Conservation (phyloP, 108 stramenopile genomes). For the Asterionellopsis glacialis region DNA sequence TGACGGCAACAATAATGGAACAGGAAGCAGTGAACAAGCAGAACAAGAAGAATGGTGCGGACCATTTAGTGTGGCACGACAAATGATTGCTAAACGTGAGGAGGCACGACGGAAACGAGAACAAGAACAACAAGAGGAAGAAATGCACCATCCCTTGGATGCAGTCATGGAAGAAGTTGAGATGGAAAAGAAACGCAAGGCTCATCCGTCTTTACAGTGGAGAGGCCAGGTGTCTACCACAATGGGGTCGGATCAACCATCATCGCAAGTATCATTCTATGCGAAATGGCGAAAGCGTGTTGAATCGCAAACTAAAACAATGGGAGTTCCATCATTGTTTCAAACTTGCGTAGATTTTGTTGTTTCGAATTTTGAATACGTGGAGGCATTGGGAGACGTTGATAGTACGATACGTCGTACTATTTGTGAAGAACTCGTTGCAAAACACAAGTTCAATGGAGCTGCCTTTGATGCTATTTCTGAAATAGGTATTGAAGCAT, state of each 20-base stretch:
- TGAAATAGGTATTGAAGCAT: slow-evolving; percentile 56
- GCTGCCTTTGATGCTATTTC: slow-evolving; percentile 67
- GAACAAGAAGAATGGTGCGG: slow-evolving; percentile 69
- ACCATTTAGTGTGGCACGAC: slow-evolving; percentile 77
- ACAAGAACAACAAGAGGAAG: slow-evolving; percentile 34
- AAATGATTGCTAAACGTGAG: slow-evolving; percentile 78
- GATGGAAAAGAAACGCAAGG: slow-evolving; percentile 25
- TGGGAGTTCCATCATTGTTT: slow-evolving; percentile 55
- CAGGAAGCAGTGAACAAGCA: not conserved
- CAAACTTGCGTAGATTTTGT: slow-evolving; percentile 58
- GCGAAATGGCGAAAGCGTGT: slow-evolving; percentile 57
- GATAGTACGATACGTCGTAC: slow-evolving; percentile 52
- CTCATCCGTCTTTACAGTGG: slow-evolving; percentile 51
- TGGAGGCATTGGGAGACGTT: slow-evolving; percentile 69
- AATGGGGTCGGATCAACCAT: not conserved
- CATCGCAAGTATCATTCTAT: slow-evolving; percentile 31
- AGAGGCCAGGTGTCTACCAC: slow-evolving; percentile 16
- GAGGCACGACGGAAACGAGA: slow-evolving; percentile 52
- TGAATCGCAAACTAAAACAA: slow-evolving; percentile 27
- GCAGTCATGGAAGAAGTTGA: slow-evolving; percentile 39
- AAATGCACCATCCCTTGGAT: slow-evolving; percentile 72
- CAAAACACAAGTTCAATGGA: slow-evolving; percentile 53
- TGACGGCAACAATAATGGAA: slow-evolving; percentile 1
- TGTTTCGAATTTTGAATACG: slow-evolving; percentile 66
- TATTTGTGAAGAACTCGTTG: slow-evolving; percentile 59